Base-by-base conservation (phyloP, 1,284 basidiomycete species). In the Ustilago trichophora region DNA sequence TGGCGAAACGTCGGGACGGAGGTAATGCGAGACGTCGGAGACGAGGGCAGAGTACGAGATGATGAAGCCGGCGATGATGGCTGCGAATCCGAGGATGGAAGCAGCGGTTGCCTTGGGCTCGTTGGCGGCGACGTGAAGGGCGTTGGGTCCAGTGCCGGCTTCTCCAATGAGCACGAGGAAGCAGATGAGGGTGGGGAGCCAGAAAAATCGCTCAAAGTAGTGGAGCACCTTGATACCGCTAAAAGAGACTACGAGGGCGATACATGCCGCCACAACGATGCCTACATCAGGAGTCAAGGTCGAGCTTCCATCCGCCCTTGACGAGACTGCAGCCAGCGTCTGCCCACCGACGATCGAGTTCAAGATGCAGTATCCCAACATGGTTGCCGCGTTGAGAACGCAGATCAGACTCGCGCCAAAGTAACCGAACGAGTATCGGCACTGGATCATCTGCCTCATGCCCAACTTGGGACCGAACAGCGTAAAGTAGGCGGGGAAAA, bases 181-280 rank as follows among this genome's bases (percentile, higher is more conserved):
- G 72, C 87, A 84, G 73, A 94, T 83, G 24, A 93, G 78, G 26
- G 93, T 87, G 0, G 91, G 91, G 19, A 91, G 83, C 89, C 91
- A 93, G 4, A 89, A 85, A 58, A 86, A 88, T 12, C 87, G 84
- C 65, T 89, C 87, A 73, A 87, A 88, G 51, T 83, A 72, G 72
- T 88, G 87, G n/a, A 93, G 84, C 10, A 92, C 86, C 42, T 84
- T 87, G 77, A 88, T 88, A 0, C 91, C 91, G 76, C 88, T 90
- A 79, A 93, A 93, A 9, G 90, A 91, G 18, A 93, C 83, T 12
- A 91, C 77, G 21, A 97, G 85, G 3, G 91, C 89, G 38, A 95
- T 85, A 25, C 90, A 70, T 0, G 87, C 86, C 22, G 95, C 89
- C 41, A 97, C 88, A 22, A 93, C 90, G 54, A 97, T 97, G 1